These are phyloP conservation scores for Leccinum angustisporum DNA, from an alignment of 1,284 basidiomycete species.

Conservation along the genomic window DNA sequence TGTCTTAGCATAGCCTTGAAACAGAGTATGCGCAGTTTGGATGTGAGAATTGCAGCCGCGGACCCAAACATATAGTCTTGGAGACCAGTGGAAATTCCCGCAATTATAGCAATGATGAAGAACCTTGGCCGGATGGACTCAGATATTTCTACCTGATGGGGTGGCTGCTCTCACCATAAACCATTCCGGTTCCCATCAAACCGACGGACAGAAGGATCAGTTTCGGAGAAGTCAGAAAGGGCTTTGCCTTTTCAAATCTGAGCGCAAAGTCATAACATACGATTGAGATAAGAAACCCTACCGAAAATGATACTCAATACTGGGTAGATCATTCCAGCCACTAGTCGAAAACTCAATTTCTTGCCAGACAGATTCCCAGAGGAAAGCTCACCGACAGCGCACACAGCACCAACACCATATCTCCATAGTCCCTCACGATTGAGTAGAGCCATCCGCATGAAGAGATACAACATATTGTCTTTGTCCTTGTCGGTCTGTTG, in stretches of 20 bases:
- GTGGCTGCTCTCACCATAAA: slow-evolving; percentile 46
- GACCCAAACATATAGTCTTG: slow-evolving; percentile 72
- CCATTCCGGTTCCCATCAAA: slow-evolving; percentile 66
- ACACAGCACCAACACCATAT: slow-evolving; percentile 57
- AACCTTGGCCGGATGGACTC: slow-evolving; percentile 45
- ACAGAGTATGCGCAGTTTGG: slow-evolving; percentile 63
- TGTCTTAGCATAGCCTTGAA: slow-evolving; percentile 82
- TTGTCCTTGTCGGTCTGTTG: slow-evolving; percentile 43
- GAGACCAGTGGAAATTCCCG: slow-evolving; percentile 56
- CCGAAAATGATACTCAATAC: slow-evolving; percentile 83
- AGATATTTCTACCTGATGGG: background rate
- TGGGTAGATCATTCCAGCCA: slow-evolving; percentile 84
- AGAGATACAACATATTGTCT: slow-evolving; percentile 56
- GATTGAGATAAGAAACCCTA: slow-evolving; percentile 14
- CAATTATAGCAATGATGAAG: slow-evolving; percentile 79
- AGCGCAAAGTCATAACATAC: background rate
- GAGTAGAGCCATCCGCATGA: slow-evolving; percentile 70
- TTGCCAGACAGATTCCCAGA: background rate
- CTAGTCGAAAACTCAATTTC: slow-evolving; percentile 22
- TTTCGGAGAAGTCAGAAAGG: slow-evolving; percentile 61
- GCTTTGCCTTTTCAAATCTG: slow-evolving; percentile 46
- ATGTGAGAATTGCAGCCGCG: slow-evolving; percentile 67
- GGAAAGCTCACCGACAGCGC: slow-evolving; percentile 49
- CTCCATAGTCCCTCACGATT: slow-evolving; percentile 58
- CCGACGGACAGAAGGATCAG: slow-evolving; percentile 42